Conservation (phyloP, 2,329 filamentous ascomycete species). For the Pseudonectria foliicola region DNA sequence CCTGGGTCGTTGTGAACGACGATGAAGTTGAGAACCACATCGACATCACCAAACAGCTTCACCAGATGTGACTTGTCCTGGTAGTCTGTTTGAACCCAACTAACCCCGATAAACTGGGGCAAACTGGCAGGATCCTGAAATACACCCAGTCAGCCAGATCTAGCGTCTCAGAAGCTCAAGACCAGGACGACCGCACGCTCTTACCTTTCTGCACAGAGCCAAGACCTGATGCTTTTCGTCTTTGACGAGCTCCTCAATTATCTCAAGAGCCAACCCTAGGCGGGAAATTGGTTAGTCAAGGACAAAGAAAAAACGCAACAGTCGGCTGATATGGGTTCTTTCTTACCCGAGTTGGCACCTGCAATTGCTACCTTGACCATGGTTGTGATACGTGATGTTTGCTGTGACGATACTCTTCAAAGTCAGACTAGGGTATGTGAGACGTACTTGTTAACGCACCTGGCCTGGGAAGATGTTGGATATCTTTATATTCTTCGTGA, state of each 20-base stretch:
- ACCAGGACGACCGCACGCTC: slow-evolving; percentile 1
- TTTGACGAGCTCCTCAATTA: slow-evolving; percentile 41
- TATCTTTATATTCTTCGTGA: too few species aligned
- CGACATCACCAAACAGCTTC: slow-evolving; percentile 33
- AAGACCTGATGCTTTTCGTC: slow-evolving; percentile 42
- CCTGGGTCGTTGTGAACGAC: slow-evolving; percentile 26
- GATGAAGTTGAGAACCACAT: slow-evolving; percentile 47
- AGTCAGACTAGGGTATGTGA: too few species aligned
- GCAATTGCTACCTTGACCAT: slow-evolving; percentile 1
- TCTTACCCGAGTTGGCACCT: slow-evolving; percentile 1
- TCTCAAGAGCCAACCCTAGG: slow-evolving; percentile 22
- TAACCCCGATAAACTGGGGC: slow-evolving; percentile 19
- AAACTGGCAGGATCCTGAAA: not conserved
- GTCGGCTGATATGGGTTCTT: not conserved
- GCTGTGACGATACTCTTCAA: too few species aligned
- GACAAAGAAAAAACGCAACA: too few species aligned
- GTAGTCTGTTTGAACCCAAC: slow-evolving; percentile 39
- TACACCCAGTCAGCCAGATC: not conserved
- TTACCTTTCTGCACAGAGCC: slow-evolving; percentile 39
- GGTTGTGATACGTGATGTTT: not conserved
- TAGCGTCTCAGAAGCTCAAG: not conserved
- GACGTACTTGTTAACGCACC: too few species aligned
- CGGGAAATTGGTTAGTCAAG: not conserved
- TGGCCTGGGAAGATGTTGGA: too few species aligned
- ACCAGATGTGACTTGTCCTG: slow-evolving; percentile 23